Base-by-base conservation (phyloP, 306 rosid species). In the Phaseolus lunatus region DNA sequence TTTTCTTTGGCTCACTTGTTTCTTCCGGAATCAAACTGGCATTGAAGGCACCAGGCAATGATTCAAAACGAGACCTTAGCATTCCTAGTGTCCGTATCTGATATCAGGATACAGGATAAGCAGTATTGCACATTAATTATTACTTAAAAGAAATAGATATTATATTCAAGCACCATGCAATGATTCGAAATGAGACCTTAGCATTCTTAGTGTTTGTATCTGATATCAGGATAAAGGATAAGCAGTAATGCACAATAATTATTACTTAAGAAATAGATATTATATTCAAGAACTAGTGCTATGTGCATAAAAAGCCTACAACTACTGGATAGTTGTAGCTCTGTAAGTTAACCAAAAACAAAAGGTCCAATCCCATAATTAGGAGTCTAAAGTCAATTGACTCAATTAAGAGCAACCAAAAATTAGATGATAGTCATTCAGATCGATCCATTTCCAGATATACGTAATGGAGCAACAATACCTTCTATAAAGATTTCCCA, bases 11-110 rank as follows among this genome's bases (percentile, higher is more conserved):
- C 71, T 86, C 94, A 26, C 77, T 81, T 70, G 84, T 86, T 31
- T 96, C 99, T 78, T 45, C 86, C 0, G 99, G 99, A 75, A 92
- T 87, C 87, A 96, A 85, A 70, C 97, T 70, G 50, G 80, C 89
- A 75, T 93, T 96, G 88, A 96, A 96, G 72, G 94, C 98, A 80
- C 90, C 94, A 81, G 99, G 99, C 76, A 96, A 67, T 9, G 99
- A 88, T 82, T 88, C 70, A 76, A 96, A 96, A 47, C 98, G 99
- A 81, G 98, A 96, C 78, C 99, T 86, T 31, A 96, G 97, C 99
- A 96, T 96, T 87, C 99, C 99, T 63, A 96, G 76, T 5, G 99
- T 95, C 27, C 99, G 93, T 81, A 96, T 96, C 99, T 96, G 88
- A 78, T 82, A 86, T 71, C 78, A 83, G 65, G 47, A 77, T 37